These are phyloP conservation scores for Castanospermum australe DNA, from an alignment of 306 rosid species.

Conservation along the genomic window DNA sequence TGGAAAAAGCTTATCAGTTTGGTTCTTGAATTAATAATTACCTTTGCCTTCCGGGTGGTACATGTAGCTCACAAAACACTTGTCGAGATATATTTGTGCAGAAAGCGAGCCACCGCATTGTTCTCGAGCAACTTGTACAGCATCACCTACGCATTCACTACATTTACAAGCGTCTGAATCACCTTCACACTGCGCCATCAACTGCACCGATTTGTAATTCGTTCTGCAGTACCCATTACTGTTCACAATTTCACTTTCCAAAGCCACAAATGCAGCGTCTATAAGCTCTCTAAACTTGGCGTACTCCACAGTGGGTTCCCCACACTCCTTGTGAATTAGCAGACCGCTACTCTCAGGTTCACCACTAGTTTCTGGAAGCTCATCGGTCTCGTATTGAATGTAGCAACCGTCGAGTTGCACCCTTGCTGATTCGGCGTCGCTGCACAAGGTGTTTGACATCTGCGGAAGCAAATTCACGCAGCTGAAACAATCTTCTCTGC, in stretches of 20 bases:
- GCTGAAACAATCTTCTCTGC: conserved; percentile 43
- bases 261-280: conserved; percentile 45
- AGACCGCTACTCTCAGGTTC: not conserved
- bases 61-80: conserved; percentile 53
- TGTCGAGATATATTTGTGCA: conserved; percentile 54
- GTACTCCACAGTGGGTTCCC: not conserved
- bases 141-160: conserved; percentile 53
- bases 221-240: conserved; percentile 39
- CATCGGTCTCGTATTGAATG: conserved; percentile 40
- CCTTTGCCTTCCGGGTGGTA: conserved; percentile 35
- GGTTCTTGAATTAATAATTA: conserved; percentile 2
- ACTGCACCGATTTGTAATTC: conserved; percentile 36
- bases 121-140: conserved; percentile 45
- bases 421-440: conserved; percentile 44
- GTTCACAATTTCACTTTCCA: conserved; percentile 39
- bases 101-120: conserved; percentile 51
- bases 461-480: conserved; percentile 49
- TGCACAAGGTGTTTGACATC: conserved; percentile 47
- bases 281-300: conserved; percentile 36
- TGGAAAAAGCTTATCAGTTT: too few relatives aligned
- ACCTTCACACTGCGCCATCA: conserved; percentile 69
- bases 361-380: not conserved
- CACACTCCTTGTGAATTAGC: conserved; percentile 54
- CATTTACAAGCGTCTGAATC: conserved; percentile 57
- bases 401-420: conserved; percentile 72